Percentiles rank a stretch among this genome's conserved stretches.
Evolutionary conservation across 2,329 filamentous ascomycete genomes (phyloP).

Genomic region (Cercospora janseana): DNA sequence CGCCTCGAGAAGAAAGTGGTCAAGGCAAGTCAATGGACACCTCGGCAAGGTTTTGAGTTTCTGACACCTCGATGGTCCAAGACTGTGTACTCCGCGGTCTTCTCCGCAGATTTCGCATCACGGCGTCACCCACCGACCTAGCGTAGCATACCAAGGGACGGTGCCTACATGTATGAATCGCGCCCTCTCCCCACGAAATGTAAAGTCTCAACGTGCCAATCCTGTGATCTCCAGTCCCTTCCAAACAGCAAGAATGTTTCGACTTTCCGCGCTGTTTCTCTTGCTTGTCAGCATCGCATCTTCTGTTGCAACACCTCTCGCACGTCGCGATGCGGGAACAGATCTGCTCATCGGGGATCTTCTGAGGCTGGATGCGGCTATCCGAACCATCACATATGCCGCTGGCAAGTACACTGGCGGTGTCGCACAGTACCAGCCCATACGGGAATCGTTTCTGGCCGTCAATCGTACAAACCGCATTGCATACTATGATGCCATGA

Average conservation of each 20-base stretch:
- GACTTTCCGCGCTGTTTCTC: conserved; percentile 6
- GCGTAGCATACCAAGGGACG: neutral
- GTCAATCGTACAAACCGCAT: conserved; percentile 29
- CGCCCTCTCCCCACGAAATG: neutral
- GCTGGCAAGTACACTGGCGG: conserved; percentile 25
- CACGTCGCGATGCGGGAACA: conserved; percentile 23
- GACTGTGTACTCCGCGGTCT: no score
- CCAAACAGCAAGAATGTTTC: conserved; percentile 1
- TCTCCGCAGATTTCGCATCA: no score
- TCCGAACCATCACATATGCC: conserved; percentile 21
- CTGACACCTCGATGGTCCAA: neutral
- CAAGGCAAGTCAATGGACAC: no score
- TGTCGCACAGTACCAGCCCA: conserved; percentile 19
- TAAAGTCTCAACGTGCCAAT: conserved; percentile 1
- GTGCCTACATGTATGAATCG: no score
- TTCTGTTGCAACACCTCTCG: conserved; percentile 10
- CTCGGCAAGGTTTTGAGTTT: conserved; percentile 6
- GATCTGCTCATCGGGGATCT: conserved; percentile 25
- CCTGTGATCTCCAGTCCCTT: neutral
- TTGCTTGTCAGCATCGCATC: conserved; percentile 12
- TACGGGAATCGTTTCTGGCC: conserved; percentile 25
- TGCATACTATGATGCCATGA: conserved; percentile 29
- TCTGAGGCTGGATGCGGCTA: conserved; percentile 22
- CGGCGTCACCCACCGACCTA: conserved; percentile 7
- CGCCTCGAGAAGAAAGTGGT: no score